These are phyloP conservation scores for Fusarium sp. DNA, from an alignment of 2,329 filamentous ascomycete genomes.

Conservation along the genomic window DNA sequence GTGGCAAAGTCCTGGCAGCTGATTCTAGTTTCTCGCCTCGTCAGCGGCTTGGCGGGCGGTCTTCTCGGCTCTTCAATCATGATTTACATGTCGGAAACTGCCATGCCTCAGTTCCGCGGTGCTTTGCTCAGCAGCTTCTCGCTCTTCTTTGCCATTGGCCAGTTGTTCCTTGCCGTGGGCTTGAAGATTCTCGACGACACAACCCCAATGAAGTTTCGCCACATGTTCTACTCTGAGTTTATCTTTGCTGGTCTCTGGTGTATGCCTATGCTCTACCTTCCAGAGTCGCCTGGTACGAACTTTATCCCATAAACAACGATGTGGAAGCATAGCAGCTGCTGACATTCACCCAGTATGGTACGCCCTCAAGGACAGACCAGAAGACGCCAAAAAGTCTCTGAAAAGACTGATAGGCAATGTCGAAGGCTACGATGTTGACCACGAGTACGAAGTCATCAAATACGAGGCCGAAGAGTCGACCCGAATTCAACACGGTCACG, in stretches of 20 bases:
- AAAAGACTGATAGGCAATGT: conserved; percentile 9
- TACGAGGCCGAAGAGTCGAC: conserved; percentile 3
- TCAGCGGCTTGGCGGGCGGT: background rate
- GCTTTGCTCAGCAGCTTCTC: conserved; percentile 2
- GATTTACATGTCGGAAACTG: conserved; percentile 11
- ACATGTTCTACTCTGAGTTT: conserved; percentile 15
- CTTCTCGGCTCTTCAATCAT: conserved; percentile 8
- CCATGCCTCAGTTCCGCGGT: conserved; percentile 7
- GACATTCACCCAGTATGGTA: background rate
- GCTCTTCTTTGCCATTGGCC: conserved; percentile 1
- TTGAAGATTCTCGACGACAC: conserved; percentile 10
- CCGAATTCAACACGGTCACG: background rate
- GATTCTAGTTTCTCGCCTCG: background rate
- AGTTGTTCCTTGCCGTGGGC: conserved; percentile 12
- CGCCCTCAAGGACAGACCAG: background rate
- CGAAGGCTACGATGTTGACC: conserved; percentile 14
- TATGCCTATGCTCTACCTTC: conserved; percentile 5
- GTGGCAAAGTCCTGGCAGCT: conserved; percentile 4
- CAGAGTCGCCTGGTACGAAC: conserved; percentile 3
- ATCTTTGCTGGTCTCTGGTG: conserved; percentile 8
- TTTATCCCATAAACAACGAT: background rate
- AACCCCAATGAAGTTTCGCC: background rate
- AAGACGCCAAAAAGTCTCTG: conserved; percentile 5
- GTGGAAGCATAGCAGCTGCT: background rate
- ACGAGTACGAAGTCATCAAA: conserved; percentile 7